A percentile compares a stretch with the other conserved stretches of the same genome.
Conservation (phyloP, 176 grass and related monocot genomes). For the Cocos nucifera region DNA sequence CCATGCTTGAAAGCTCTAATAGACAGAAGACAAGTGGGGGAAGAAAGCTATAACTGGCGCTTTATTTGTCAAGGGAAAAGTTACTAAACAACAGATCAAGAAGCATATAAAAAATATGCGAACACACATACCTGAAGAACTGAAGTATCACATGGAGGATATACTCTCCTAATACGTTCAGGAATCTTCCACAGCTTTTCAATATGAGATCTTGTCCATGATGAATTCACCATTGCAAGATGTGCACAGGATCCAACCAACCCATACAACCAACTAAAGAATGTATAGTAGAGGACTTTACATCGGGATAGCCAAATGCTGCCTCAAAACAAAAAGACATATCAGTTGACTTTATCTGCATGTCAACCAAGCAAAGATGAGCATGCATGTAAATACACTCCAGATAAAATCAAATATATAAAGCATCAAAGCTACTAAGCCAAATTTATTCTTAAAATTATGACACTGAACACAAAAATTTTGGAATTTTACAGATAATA, state of each 20-base stretch:
- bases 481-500: no score
- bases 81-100: no score
- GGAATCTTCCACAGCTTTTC: conserved; percentile 77
- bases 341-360: neutral
- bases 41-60: no score
- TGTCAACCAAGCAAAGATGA: neutral
- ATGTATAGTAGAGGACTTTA: conserved; percentile 71
- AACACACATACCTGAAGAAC: conserved; percentile 42
- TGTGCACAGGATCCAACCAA: conserved; percentile 77
- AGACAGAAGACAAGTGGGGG: no score
- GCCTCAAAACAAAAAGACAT: conserved; percentile 12
- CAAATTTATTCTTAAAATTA: no score
- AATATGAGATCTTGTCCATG: conserved; percentile 92
- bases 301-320: conserved; percentile 71
- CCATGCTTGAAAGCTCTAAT: no score
- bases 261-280: conserved; percentile 94
- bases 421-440: no score
- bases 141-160: conserved; percentile 90
- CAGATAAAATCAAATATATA: neutral
- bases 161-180: conserved; percentile 63
- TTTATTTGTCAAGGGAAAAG: no score
- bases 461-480: no score
- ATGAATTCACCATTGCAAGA: conserved; percentile 96
- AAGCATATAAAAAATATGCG: no score
- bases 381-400: neutral